These are phyloP conservation scores for Sechiopsis laciniata DNA, from an alignment of 306 rosid species.

Conservation along the genomic window DNA sequence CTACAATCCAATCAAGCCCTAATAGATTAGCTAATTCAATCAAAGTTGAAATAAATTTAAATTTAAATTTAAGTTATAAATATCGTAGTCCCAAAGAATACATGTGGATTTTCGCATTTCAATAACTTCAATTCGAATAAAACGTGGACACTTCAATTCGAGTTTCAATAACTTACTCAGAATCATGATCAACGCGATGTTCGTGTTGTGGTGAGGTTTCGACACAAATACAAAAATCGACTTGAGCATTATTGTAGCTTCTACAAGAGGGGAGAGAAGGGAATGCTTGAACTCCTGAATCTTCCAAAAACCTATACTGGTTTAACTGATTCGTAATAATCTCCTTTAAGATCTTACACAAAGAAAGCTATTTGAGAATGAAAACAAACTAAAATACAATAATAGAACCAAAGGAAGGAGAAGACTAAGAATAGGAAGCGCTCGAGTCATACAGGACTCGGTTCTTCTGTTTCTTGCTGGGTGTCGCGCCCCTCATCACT, in stretches of 20 bases:
- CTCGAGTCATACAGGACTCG: conserved; percentile 45
- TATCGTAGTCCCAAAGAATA: background rate
- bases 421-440: background rate
- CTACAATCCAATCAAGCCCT: no score
- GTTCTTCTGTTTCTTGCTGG: conserved; percentile 41
- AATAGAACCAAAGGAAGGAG: background rate
- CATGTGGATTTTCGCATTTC: no score
- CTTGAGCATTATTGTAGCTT: background rate
- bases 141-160: background rate
- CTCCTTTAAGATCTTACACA: conserved; percentile 15
- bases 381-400: conserved; percentile 9
- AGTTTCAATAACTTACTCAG: background rate
- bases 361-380: conserved; percentile 4
- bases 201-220: background rate
- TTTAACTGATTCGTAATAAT: conserved; percentile 2
- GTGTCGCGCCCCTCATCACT: conserved; percentile 37
- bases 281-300: background rate
- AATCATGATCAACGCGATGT: background rate
- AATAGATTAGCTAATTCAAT: no score
- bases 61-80: no score
- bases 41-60: no score
- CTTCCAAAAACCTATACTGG: background rate
- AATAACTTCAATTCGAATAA: background rate
- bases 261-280: background rate
- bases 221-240: background rate